These are phyloP conservation scores for Stromatinia cepivora DNA, from an alignment of 2,329 filamentous ascomycete genomes.

Conservation along the genomic window DNA sequence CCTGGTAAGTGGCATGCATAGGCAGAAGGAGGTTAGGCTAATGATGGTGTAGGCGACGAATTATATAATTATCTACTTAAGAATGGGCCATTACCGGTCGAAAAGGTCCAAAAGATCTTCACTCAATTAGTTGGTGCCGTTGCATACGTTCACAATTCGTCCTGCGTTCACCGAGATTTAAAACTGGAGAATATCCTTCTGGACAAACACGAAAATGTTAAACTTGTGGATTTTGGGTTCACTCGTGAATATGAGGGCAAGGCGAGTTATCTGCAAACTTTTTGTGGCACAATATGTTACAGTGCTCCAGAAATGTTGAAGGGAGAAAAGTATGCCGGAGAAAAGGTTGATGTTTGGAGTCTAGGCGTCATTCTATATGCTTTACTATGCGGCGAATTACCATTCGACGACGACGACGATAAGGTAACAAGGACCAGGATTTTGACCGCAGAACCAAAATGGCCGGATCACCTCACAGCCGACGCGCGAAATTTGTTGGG, in stretches of 20 bases:
- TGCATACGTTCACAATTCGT: conserved; percentile 90
- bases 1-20: conserved; percentile 59
- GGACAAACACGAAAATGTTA: conserved; percentile 96
- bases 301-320: conserved; percentile 98
- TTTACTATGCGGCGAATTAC: conserved; percentile 78
- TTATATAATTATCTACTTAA: conserved; percentile 93
- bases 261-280: conserved; percentile 91
- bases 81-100: conserved; percentile 77
- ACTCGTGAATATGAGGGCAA: conserved; percentile 96
- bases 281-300: conserved; percentile 97
- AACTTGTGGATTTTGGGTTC: conserved; percentile 96
- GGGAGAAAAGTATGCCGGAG: conserved; percentile 94
- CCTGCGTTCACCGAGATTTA: conserved; percentile 92
- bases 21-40: conserved; percentile 31
- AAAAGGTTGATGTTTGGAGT: conserved; percentile 98
- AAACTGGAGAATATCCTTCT: conserved; percentile 96
- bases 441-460: conserved; percentile 79
- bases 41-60: conserved; percentile 71
- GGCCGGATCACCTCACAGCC: conserved; percentile 74
- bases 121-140: conserved; percentile 94
- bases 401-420: conserved; percentile 96
- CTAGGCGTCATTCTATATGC: conserved; percentile 83
- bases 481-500: conserved; percentile 78
- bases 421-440: conserved; percentile 82
- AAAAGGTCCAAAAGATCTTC: conserved; percentile 94